A percentile compares a stretch with the other conserved stretches of the same genome.
phyloP scores from a whole-genome alignment of 148 eudicot genomes.

The Cornus florida region DNA sequence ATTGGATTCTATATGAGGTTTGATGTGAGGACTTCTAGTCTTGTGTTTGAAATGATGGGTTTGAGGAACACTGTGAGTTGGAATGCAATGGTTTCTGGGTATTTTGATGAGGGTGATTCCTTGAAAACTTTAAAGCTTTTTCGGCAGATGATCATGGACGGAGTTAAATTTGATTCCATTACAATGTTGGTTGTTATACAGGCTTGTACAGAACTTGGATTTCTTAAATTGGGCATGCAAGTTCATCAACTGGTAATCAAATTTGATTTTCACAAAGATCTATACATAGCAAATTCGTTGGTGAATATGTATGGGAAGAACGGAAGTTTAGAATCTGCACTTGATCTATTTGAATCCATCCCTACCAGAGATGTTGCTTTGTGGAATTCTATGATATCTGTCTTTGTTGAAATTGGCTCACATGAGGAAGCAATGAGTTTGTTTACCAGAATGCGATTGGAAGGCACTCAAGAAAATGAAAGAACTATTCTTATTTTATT shows the following conservation, averaged over 20 bases:
- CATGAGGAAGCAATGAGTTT: slow-evolving; percentile 30
- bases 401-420: slow-evolving; percentile 23
- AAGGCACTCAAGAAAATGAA: slow-evolving; percentile 34
- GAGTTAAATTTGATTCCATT: slow-evolving; percentile 32
- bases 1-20: slow-evolving; percentile 47
- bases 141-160: slow-evolving; percentile 27
- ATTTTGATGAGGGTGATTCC: slow-evolving; percentile 30
- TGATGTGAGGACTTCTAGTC: slow-evolving; percentile 21
- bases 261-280: slow-evolving; percentile 26
- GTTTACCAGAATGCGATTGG: slow-evolving; percentile 34
- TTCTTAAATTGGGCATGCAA: slow-evolving; percentile 34
- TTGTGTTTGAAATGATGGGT: slow-evolving; percentile 39
- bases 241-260: slow-evolving; percentile 48
- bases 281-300: slow-evolving; percentile 34
- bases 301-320: slow-evolving; percentile 32
- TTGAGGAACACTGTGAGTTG: slow-evolving; percentile 39
- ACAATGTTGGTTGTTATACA: slow-evolving; percentile 38
- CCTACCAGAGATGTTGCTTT: slow-evolving; percentile 33
- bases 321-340: slow-evolving; percentile 29
- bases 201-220: slow-evolving; percentile 38
- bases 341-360: slow-evolving; percentile 34
- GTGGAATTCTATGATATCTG: slow-evolving; percentile 49
- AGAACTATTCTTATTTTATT: slow-evolving; percentile 33
- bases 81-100: slow-evolving; percentile 49
- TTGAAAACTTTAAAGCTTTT: slow-evolving; percentile 36